These are phyloP conservation scores for Russula griseocarnosa DNA, from an alignment of 768 basidiomycete species.

Conservation along the genomic window DNA sequence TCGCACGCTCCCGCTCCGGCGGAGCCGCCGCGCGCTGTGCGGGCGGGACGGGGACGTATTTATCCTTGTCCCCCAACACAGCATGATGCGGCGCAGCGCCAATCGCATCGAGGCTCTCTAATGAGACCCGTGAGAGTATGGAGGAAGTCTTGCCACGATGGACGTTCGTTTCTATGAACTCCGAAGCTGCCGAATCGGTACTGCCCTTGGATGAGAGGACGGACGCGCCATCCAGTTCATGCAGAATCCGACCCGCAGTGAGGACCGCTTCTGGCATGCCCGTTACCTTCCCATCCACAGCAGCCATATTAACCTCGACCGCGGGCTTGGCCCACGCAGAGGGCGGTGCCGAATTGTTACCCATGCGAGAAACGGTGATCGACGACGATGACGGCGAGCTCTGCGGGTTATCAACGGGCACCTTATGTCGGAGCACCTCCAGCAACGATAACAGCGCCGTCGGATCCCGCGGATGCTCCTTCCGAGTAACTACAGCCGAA, in stretches of 20 bases:
- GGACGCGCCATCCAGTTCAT: conserved; percentile 40
- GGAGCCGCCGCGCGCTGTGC: background rate
- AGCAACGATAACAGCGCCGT: conserved; percentile 55
- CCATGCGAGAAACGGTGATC: conserved; percentile 23
- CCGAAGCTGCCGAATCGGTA: conserved; percentile 27
- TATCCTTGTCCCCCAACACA: background rate
- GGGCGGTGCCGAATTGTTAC: conserved; percentile 31
- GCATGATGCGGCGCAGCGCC: conserved; percentile 24
- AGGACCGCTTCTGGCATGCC: conserved; percentile 37
- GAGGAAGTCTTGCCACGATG: conserved; percentile 42
- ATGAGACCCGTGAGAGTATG: conserved; percentile 37
- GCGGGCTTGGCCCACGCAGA: conserved; percentile 56
- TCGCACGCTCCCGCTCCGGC: background rate
- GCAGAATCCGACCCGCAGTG: conserved; percentile 45
- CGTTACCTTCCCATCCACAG: conserved; percentile 49
- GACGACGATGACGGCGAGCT: conserved; percentile 30
- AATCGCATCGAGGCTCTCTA: conserved; percentile 41
- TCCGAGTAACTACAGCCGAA: conserved; percentile 57
- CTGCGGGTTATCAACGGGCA: conserved; percentile 36
- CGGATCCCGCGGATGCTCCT: conserved; percentile 59
- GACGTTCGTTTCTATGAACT: conserved; percentile 39
- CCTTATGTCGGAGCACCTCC: conserved; percentile 57
- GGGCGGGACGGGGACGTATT: background rate
- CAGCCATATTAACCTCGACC: conserved; percentile 49
- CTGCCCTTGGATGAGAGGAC: conserved; percentile 31